phyloP scores from a whole-genome alignment of 169 alveolate genomes.

The Sarcocystis neurona region DNA sequence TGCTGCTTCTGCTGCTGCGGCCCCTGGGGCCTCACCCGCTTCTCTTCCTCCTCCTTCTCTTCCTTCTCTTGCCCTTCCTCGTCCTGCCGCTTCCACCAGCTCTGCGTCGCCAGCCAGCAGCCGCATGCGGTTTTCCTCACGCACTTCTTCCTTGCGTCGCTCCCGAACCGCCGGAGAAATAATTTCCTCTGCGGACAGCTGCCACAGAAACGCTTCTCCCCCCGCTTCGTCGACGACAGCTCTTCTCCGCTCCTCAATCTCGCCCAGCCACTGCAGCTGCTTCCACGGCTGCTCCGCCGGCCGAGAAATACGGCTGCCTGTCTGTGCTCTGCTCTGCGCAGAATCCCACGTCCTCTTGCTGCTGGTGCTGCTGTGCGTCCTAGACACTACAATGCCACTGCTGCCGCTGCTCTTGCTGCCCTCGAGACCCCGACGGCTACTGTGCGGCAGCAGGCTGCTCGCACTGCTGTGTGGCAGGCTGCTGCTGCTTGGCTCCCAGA shows the following conservation, averaged over 20 bases:
- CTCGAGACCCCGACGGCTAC: too few relatives aligned
- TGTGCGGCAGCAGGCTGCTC: too few relatives aligned
- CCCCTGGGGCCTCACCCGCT: neutral
- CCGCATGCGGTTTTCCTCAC: neutral
- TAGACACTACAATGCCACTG: neutral
- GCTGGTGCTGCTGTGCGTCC: neutral
- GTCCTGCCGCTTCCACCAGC: too few relatives aligned
- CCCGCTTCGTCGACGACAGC: too few relatives aligned
- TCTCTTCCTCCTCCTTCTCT: neutral
- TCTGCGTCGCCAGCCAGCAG: neutral
- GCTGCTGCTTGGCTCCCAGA: too few relatives aligned
- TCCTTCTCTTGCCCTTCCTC: neutral
- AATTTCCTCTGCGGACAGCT: too few relatives aligned
- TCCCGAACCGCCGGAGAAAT: too few relatives aligned
- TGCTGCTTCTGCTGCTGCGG: neutral
- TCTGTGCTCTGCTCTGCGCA: neutral
- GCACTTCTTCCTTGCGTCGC: neutral
- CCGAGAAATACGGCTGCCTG: neutral
- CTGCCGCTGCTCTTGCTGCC: too few relatives aligned
- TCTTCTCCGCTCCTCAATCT: neutral
- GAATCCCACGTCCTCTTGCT: neutral
- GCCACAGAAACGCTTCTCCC: too few relatives aligned
- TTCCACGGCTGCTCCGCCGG: neutral
- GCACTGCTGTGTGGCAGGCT: too few relatives aligned
- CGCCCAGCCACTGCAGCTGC: neutral